Evolutionary conservation across 257 asterid genomes (phyloP).

Genomic region (Marsdenia floribunda): DNA sequence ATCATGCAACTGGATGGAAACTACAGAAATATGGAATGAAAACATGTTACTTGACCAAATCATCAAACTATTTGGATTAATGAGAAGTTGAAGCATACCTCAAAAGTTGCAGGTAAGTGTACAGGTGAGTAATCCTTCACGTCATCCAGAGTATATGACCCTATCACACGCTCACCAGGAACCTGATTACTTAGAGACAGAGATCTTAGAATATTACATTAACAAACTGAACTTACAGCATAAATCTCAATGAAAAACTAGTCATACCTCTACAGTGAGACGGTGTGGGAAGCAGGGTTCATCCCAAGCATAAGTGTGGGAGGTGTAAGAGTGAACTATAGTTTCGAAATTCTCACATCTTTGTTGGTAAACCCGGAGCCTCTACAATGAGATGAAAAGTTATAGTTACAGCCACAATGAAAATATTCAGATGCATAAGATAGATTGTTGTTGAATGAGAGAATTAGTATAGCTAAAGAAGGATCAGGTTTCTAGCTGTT

Average conservation of each 20-base stretch:
- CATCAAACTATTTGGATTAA: background rate
- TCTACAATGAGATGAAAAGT: constrained; percentile 40
- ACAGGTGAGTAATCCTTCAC: constrained; percentile 55
- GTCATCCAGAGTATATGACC: constrained; percentile 77
- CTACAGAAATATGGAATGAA: background rate
- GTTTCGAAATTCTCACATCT: constrained; percentile 95
- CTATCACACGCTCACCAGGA: constrained; percentile 85
- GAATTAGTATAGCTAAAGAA: background rate
- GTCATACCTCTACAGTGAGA: constrained; percentile 74
- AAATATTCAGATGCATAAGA: background rate
- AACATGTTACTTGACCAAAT: background rate
- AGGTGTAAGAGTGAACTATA: constrained; percentile 72
- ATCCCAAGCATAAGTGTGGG: constrained; percentile 91
- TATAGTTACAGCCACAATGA: background rate
- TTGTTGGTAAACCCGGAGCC: constrained; percentile 88
- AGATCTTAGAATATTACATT: background rate
- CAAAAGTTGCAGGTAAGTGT: constrained; percentile 70
- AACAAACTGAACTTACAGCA: constrained; percentile 16
- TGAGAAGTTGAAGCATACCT: constrained; percentile 42
- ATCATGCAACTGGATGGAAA: background rate
- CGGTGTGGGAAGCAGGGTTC: constrained; percentile 95
- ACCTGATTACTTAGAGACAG: constrained; percentile 43
- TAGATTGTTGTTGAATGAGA: background rate
- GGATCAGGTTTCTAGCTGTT: background rate
- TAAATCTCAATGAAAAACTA: background rate